A percentile compares a stretch with the other conserved stretches of the same genome.
phyloP scores from a whole-genome alignment of 441 rosid species.

The Hura crepitans region DNA sequence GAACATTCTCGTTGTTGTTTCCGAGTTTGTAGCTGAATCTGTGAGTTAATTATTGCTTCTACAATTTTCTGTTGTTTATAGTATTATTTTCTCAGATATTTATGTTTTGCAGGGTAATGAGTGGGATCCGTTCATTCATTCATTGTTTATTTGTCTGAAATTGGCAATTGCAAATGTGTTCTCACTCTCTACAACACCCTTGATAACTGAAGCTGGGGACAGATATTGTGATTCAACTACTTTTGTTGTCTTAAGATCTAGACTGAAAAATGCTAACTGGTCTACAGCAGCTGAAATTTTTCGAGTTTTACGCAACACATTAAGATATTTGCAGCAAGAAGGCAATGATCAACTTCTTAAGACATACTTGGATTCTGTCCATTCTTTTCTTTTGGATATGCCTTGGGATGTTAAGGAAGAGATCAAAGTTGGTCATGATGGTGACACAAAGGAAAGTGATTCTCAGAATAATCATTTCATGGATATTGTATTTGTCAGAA shows the following conservation, averaged over 20 bases:
- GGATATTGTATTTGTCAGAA: conserved; percentile 20
- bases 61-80: conserved; percentile 4
- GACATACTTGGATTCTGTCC: conserved; percentile 40
- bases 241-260: conserved; percentile 36
- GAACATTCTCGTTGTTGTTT: conserved; percentile 50
- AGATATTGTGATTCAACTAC: conserved; percentile 22
- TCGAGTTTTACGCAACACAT: conserved; percentile 49
- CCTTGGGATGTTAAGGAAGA: conserved; percentile 50
- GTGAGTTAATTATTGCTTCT: conserved; percentile 37
- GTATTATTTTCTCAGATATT: neutral
- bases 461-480: conserved; percentile 15
- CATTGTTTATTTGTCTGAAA: conserved; percentile 46
- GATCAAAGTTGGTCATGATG: conserved; percentile 25
- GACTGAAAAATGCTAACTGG: conserved; percentile 54
- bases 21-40: conserved; percentile 44
- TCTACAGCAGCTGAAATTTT: conserved; percentile 47
- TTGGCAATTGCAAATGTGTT: conserved; percentile 34
- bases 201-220: conserved; percentile 23
- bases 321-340: conserved; percentile 61
- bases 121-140: conserved; percentile 42
- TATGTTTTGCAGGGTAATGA: conserved; percentile 41
- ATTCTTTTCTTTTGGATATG: conserved; percentile 42
- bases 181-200: conserved; percentile 25
- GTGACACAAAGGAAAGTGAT: conserved; percentile 10
- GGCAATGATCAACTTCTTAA: conserved; percentile 42